Conservation (phyloP, 208 protist species). For the Leishmania arabica region DNA sequence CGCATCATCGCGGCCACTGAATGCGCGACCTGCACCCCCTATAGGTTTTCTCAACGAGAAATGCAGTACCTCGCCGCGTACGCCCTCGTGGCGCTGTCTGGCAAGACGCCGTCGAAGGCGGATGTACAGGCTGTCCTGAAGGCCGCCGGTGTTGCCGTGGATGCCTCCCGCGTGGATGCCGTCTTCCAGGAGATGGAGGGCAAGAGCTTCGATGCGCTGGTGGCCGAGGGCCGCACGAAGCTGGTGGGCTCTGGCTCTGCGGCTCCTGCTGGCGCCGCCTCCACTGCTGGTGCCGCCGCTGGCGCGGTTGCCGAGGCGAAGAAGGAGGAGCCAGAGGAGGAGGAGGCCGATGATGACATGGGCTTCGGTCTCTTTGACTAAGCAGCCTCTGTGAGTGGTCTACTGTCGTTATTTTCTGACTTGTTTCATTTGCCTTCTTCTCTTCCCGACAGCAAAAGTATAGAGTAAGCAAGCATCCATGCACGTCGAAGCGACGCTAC, state of each 20-base stretch:
- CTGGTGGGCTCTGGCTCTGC: slow-evolving; percentile 68
- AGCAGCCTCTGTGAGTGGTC: not conserved
- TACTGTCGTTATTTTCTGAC: not conserved
- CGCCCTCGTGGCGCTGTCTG: slow-evolving; percentile 85
- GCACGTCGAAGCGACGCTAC: not conserved
- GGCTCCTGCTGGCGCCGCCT: slow-evolving; percentile 39
- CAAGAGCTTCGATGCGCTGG: slow-evolving; percentile 92
- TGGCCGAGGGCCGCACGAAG: slow-evolving; percentile 87
- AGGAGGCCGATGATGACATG: slow-evolving; percentile 91
- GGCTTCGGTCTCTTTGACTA: slow-evolving; percentile 94
- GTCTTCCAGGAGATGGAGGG: slow-evolving; percentile 87
- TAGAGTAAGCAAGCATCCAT: not conserved
- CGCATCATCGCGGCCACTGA: no score
- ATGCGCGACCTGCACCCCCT: not conserved
- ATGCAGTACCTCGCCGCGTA: slow-evolving; percentile 96
- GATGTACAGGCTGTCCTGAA: slow-evolving; percentile 92
- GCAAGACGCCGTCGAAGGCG: slow-evolving; percentile 75
- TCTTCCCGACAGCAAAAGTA: not conserved
- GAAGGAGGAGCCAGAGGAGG: slow-evolving; percentile 70
- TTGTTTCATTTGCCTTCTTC: not conserved
- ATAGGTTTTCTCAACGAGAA: slow-evolving; percentile 18
- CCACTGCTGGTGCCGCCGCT: slow-evolving; percentile 38
- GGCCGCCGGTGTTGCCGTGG: slow-evolving; percentile 80
- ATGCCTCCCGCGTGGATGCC: slow-evolving; percentile 64
- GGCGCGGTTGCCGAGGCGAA: slow-evolving; percentile 54